Evolutionary conservation across 2,329 filamentous ascomycete genomes (phyloP), one percentile per base, ranked within the genome.

Genomic region (Clonostachys rhizophaga): DNA sequence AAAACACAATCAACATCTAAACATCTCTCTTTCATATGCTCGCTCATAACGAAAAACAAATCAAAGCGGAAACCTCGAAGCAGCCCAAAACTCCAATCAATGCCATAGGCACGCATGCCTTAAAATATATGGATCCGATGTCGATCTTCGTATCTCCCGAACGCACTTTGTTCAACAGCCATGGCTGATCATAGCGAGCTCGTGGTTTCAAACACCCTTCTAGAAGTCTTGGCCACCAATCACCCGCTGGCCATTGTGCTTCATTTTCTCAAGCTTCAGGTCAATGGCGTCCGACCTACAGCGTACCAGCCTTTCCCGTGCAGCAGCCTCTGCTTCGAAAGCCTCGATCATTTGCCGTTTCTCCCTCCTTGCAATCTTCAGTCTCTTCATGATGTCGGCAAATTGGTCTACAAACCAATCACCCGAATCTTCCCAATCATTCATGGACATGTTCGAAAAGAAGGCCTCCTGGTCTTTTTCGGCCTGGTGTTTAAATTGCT

Each of bases 361-460:
- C 13, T 62, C 63, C 48, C 69, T 69, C 10, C 79, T 70, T 17
- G 74, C 68, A 44, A 72, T 66, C 49, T 69, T 71, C 51, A 83
- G 59, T 45, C 63, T 66, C 50, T 68, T 62, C 58, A 81, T 70
- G 40, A 83, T 62, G 4, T 65, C 65, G 8, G 70, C 63, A 50
- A 83, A 83, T 50, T 72, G 74, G 40, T 72, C 70, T 18, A 80
- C 64, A 47, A 83, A 80, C 79, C 79, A 83, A 52, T 82, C 78
- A 6, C 79, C 79, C 2, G 78, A 72, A 13, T 71, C 66, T 53
- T 83, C 79, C 79, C 79, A 83, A 46, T 83, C 79, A 14, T 70
- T 64, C 13, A 81, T 66, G 2, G 73, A 62, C 70, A 83, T 75
- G 45, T 69, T 68, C 4, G 67, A 69, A 55, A 83, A 81, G 46